These are phyloP conservation scores for Ploettnerulaceae sp. DNA, from an alignment of 2,329 filamentous ascomycete species.

Conservation along the genomic window DNA sequence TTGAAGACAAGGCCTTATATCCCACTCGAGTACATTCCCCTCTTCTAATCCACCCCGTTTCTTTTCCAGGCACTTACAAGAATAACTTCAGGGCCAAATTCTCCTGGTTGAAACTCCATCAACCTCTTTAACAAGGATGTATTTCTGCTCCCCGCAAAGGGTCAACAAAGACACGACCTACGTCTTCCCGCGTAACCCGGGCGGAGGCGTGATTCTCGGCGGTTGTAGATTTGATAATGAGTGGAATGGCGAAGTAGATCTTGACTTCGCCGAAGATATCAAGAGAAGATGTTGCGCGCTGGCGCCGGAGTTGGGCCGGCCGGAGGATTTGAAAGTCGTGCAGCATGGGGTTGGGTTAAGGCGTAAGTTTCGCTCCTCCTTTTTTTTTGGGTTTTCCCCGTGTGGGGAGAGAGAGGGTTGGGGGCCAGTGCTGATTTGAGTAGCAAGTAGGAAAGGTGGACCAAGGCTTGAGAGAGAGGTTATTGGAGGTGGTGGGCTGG, in stretches of 20 bases:
- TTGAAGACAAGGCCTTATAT: constrained; percentile 29
- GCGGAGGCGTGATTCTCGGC: constrained; percentile 35
- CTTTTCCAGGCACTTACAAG: too few species aligned
- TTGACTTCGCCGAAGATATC: constrained; percentile 34
- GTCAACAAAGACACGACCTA: constrained; percentile 41
- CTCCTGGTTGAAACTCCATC: constrained; percentile 38
- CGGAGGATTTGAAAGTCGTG: constrained; percentile 35
- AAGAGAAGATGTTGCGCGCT: constrained; percentile 35
- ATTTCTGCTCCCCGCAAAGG: constrained; percentile 39
- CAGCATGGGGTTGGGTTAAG: constrained; percentile 35
- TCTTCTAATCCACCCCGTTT: not conserved
- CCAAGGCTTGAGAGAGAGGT: constrained; percentile 33
- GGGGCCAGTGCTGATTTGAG: not conserved
- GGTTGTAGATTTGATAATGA: constrained; percentile 34
- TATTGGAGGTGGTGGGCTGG: constrained; percentile 14
- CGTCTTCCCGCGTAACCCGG: constrained; percentile 40
- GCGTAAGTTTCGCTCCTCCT: constrained; percentile 18
- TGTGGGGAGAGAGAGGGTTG: too few species aligned
- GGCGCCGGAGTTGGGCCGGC: constrained; percentile 34
- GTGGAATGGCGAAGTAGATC: constrained; percentile 33
- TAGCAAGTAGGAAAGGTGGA: constrained; percentile 29
- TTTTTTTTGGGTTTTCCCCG: not conserved
- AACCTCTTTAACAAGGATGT: constrained; percentile 37
- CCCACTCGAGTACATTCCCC: constrained; percentile 27
- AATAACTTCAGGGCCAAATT: constrained; percentile 28